Base-by-base conservation (phyloP, 2,329 filamentous ascomycete genomes). In the Uncinocarpus reesii region DNA sequence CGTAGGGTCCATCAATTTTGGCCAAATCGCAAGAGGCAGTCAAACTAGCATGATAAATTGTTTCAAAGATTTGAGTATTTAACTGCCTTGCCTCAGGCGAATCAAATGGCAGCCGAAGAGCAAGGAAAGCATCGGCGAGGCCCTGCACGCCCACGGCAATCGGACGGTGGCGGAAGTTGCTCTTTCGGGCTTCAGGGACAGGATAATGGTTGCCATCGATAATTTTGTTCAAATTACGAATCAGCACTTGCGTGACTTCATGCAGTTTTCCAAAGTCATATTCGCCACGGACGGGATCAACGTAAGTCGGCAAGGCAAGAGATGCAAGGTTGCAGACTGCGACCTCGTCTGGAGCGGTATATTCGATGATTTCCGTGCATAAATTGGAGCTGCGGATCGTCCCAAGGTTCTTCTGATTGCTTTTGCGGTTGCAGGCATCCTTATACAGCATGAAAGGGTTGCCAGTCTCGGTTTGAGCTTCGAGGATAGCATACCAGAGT, bases 401-500 rank as follows among this genome's bases (percentile, higher is more conserved):
- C 57, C 92, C 92, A 26, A 98, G 78, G 72, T 98, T 98, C 83
- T 98, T 96, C 75, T 98, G 92, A 79, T 98, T 98, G 77, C 89
- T 95, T 84, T 98, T 98, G 68, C 81, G 81, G 80, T 98, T 98
- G 80, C 85, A 90, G 62, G 83, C 79, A 71, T 98, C 92, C 78
- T 98, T 98, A 82, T 98, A 98, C 52, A 96, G 82, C 87, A 98
- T 98, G 73, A 95, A 98, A 42, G 92, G 92, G 71, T 94, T 96
- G 59, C 92, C 92, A 38, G 92, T 98, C 80, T 98, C 92, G 28
- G 90, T 96, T 74, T 98, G 92, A 42, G 92, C 86, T 73, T 98
- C 92, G 41, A 98, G 79, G 56, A 98, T 95, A 57, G 90, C 88
- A 66, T 96, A 96, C 92, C 92, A 98, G 50, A 98, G 83, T 78